Evolutionary conservation across 495 filamentous ascomycete species (phyloP).

Genomic region (Neurospora pannonica): DNA sequence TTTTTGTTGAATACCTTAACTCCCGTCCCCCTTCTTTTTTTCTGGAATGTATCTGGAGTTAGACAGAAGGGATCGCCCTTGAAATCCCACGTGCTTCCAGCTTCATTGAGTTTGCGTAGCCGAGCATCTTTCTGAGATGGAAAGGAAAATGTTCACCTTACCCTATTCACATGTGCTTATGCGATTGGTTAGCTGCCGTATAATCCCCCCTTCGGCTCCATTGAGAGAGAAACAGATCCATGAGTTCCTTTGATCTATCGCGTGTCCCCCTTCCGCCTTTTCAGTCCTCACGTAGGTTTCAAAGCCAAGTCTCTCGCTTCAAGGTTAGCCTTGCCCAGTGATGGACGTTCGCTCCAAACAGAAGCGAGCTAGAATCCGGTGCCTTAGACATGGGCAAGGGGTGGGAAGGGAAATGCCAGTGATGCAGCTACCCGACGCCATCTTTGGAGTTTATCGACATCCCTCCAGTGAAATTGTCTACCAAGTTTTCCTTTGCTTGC

Average conservation of each 20-base stretch:
- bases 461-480: not conserved
- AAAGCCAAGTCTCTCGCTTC: not conserved
- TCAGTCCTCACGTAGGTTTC: not conserved
- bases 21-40: not conserved
- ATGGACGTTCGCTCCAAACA: not conserved
- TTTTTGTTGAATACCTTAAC: not conserved
- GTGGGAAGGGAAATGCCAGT: not conserved
- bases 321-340: not conserved
- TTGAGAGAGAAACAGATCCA: not conserved
- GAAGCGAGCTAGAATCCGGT: not conserved
- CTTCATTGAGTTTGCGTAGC: not conserved
- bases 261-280: not conserved
- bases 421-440: not conserved
- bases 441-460: not conserved
- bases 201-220: not conserved
- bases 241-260: not conserved
- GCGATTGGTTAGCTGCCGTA: not conserved
- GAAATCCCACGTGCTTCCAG: not conserved
- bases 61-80: not conserved
- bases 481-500: not conserved
- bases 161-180: not conserved
- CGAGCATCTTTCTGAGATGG: not conserved
- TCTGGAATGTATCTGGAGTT: not conserved
- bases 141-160: not conserved
- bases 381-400: not conserved